Evolutionary conservation across 2,329 filamentous ascomycete species (phyloP), one percentile per base, ranked within the genome.

Genomic region (Curvularia lunata): DNA sequence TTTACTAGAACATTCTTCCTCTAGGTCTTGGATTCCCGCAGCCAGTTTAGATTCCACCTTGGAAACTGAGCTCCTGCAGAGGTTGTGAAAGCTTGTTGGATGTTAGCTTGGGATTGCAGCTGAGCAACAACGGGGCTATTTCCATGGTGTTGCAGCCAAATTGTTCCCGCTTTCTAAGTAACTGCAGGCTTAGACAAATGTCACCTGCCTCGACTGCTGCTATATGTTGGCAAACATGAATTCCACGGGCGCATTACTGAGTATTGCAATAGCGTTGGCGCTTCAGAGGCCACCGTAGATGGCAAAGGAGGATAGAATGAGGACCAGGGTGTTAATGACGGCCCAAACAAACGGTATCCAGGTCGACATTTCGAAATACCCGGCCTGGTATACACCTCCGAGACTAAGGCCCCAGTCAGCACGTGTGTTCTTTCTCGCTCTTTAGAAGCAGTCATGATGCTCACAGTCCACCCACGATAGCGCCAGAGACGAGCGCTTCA

Each of bases 291-390:
- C 92, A 48, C 92, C 92, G 73, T 96, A 92, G 50, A 96, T 93
- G n/a, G 92, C 91, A 75, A 97, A 97, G 4, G 91, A 95, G 5
- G 92, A 95, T 61, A 96, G 82, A 48, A 97, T 87, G 45, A 97
- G 81, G 28, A 96, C 84, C 46, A 97, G 76, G 9, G 94, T 88
- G 74, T 92, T 96, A 75, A 94, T 89, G 71, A 91, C 84, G 1
- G 87, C 91, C 93, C 93, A 97, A 21, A 93, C 85, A 70, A 95
- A 90, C 0, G 93, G 93, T 50, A 96, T 91, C 92, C 92, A 97
- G 0, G 93, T 97, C 45, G 92, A 94, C 92, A 97, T 95, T 69
- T 88, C 84, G 74, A 94, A 96, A 77, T 89, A 91, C 42, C 92
- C 93, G 2, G 89, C 85, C 66, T 87, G 85, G 73, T 96, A 97